phyloP scores from a whole-genome alignment of 495 filamentous ascomycete species.

The Diplogelasinospora grovesii region DNA sequence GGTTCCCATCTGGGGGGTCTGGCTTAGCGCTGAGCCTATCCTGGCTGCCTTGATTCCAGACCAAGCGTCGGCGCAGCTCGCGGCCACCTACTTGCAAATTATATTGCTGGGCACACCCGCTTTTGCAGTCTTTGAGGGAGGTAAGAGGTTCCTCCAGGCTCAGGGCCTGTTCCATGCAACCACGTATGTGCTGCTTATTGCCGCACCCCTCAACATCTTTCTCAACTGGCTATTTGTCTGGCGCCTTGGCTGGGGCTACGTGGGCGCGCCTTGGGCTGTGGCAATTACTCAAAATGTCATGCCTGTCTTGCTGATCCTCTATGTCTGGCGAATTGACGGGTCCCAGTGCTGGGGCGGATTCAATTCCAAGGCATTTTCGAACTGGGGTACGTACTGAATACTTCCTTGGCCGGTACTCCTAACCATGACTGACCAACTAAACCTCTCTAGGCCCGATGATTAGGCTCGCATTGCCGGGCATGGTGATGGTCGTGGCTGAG shows the following conservation, averaged over 20 bases:
- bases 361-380: conserved; percentile 59
- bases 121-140: conserved; percentile 61
- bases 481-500: conserved; percentile 90
- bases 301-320: conserved; percentile 65
- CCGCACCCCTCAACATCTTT: conserved; percentile 58
- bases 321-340: conserved; percentile 68
- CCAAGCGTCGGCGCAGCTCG: conserved; percentile 52
- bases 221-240: conserved; percentile 70
- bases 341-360: conserved; percentile 86
- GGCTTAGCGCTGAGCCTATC: conserved; percentile 53
- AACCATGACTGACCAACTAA: too few relatives aligned
- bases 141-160: conserved; percentile 67
- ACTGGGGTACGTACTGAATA: too few relatives aligned
- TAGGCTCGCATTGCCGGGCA: conserved; percentile 66
- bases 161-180: conserved; percentile 67
- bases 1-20: conserved; percentile 55
- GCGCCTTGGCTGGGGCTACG: conserved; percentile 69
- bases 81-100: conserved; percentile 61
- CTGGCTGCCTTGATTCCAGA: conserved; percentile 54
- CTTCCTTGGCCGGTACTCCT: too few relatives aligned
- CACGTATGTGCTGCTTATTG: conserved; percentile 59
- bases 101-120: conserved; percentile 59
- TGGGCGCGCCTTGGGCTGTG: conserved; percentile 83
- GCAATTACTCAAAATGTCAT: conserved; percentile 75
- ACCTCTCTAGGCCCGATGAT: too few relatives aligned